Evolutionary conservation across 2,329 filamentous ascomycete species (phyloP), one percentile per base, ranked within the genome.

Genomic region (Talaromyces sp.): DNA sequence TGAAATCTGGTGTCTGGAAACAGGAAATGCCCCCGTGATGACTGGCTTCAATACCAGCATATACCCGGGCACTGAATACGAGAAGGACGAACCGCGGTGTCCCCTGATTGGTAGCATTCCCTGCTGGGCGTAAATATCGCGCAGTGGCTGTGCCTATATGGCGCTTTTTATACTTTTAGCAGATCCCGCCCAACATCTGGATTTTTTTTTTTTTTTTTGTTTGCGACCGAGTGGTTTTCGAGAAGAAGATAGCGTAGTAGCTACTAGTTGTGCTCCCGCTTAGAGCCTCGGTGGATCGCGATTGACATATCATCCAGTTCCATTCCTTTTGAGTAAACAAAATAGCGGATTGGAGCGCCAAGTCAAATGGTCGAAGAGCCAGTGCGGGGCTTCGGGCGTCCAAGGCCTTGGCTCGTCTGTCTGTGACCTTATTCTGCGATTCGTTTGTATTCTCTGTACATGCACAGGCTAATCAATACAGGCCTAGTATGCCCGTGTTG

Each of bases 21-120:
- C 32, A 30, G 47, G 37, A 53, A 47, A 10, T 48, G 48, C 36
- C 30, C 54, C 46, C 53, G 52, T 57, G 58, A 53, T 48, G 14
- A 22, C 19, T 36, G 29, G 30, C 32, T 43, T 47, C 13, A n/a
- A 33, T 51, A 33, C 45, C 41, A 39, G 54, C 54, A 52, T 30
- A 20, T 44, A 41, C 42, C 36, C 36, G 52, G 58, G 53, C 52
- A 39, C 42, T 13, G 24, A 44, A 61, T 61, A 62, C 60, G 60
- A 61, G 56, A 47, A 11, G 49, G 50, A 51, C 49, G 50, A 35
- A 16, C 19, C 13, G n/a, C 13, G 8, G 17, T 35, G 11, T 14
- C 41, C 8, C 24, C 35, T 56, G 51, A 60, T 62, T 62, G 57
- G 59, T 42, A 36, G 45, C 16, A 30, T 17, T 44, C n/a, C 10